Evolutionary conservation across 2,329 filamentous ascomycete genomes (phyloP).

Genomic region (Ophiostoma sp.): DNA sequence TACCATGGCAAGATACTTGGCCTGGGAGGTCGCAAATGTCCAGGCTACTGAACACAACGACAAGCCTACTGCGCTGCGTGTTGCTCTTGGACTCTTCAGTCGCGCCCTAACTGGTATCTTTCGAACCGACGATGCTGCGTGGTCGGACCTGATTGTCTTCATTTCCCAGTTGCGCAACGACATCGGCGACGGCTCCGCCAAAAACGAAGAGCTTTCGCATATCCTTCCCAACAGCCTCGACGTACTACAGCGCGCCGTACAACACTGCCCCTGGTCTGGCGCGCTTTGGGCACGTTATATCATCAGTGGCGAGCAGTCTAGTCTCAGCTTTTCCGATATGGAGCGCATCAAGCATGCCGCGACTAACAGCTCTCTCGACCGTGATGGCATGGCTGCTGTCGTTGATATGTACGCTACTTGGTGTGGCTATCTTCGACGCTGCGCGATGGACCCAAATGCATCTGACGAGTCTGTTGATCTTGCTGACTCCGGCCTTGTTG

Average conservation of each 20-base stretch:
- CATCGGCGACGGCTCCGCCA: slow-evolving; percentile 34
- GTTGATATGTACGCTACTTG: slow-evolving; percentile 89
- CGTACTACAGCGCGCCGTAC: slow-evolving; percentile 72
- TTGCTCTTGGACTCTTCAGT: slow-evolving; percentile 66
- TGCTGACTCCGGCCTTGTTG: slow-evolving; percentile 81
- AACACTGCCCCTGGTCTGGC: slow-evolving; percentile 91
- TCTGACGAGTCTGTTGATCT: slow-evolving; percentile 80
- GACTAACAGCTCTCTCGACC: slow-evolving; percentile 78
- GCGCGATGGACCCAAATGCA: slow-evolving; percentile 67
- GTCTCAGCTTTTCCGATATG: slow-evolving; percentile 70
- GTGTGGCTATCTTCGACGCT: slow-evolving; percentile 88
- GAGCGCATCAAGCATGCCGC: slow-evolving; percentile 88
- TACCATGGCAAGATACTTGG: slow-evolving; percentile 63
- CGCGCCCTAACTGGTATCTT: slow-evolving; percentile 67
- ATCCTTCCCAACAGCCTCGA: slow-evolving; percentile 53
- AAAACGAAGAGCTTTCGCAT: slow-evolving; percentile 35
- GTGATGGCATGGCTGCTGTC: slow-evolving; percentile 78
- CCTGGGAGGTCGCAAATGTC: slow-evolving; percentile 70
- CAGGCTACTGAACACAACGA: slow-evolving; percentile 45
- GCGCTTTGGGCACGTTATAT: slow-evolving; percentile 86
- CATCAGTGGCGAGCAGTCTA: slow-evolving; percentile 73
- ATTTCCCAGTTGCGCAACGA: slow-evolving; percentile 48
- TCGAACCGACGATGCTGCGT: slow-evolving; percentile 66
- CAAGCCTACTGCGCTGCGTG: slow-evolving; percentile 41
- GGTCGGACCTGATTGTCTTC: slow-evolving; percentile 80